Evolutionary conservation across 495 filamentous ascomycete species (phyloP).

Genomic region (Penicillium coffeae): DNA sequence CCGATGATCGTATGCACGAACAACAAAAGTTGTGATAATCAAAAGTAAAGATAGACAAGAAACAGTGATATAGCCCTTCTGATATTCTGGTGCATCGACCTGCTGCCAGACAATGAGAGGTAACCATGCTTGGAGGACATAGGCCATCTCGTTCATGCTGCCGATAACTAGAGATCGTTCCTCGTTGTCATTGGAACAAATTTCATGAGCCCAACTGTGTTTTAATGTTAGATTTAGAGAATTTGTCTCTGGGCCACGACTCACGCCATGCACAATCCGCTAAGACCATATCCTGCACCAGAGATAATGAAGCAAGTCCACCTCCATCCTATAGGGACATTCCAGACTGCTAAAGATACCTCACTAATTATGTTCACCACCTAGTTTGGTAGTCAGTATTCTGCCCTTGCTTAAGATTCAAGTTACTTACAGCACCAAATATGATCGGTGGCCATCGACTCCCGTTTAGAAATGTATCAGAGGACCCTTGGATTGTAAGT

Average conservation of each 20-base stretch:
- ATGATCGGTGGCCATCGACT: constrained; percentile 53
- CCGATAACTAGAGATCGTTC: constrained; percentile 47
- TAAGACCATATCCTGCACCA: constrained; percentile 36
- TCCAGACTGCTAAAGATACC: constrained; percentile 38
- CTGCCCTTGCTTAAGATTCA: background rate
- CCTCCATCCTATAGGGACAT: constrained; percentile 42
- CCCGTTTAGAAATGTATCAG: constrained; percentile 51
- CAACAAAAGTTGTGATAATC: constrained; percentile 25
- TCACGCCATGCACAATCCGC: constrained; percentile 43
- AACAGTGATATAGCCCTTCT: constrained; percentile 43
- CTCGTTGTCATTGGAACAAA: constrained; percentile 49
- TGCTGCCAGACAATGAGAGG: constrained; percentile 50
- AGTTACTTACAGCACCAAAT: constrained; percentile 40
- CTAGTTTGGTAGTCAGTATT: constrained; percentile 13
- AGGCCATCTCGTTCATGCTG: constrained; percentile 49
- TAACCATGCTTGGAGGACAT: constrained; percentile 48
- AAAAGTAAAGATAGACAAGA: constrained; percentile 30
- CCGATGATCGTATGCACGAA: constrained; percentile 33
- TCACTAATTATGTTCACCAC: constrained; percentile 37
- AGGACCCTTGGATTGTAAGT: constrained; percentile 30
- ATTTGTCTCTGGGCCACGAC: constrained; percentile 4
- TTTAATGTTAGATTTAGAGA: background rate
- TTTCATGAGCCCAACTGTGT: constrained; percentile 47
- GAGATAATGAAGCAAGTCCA: constrained; percentile 42
- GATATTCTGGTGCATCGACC: constrained; percentile 46